Base-by-base conservation (phyloP, 2,329 filamentous ascomycete genomes). In the Ascochyta koolunga region DNA sequence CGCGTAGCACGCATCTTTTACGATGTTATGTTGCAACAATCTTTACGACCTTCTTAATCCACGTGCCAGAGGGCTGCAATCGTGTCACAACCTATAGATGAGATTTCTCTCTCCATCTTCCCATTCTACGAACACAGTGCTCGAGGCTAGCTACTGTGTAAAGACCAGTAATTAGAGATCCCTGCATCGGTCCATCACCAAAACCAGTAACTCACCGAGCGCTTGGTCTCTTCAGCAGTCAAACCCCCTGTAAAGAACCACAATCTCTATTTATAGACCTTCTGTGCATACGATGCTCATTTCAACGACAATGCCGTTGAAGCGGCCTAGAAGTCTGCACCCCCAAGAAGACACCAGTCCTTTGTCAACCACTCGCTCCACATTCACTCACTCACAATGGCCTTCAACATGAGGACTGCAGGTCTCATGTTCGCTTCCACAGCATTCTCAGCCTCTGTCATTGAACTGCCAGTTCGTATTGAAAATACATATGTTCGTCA, bases 381-480 rank as follows among this genome's bases (percentile, higher is more conserved):
- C 18, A 16, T 15, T 15, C 24, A 21, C 38, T 39, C 25, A 4
- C n/a, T 13, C 21, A 48, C 11, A 8, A n/a, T 31, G n/a, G 15
- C 18, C 10, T 19, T 25, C 19, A 39, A 21, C 10, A 44, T 54
- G 44, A 54, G 39, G 40, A 35, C 33, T 10, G 16, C 15, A 22
- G n/a, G 24, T 15, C 11, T 54, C 13, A 18, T 54, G 2, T 33
- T 27, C 16, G 18, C 40, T 19, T 39, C 50, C n/a, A 35, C 44
- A 27, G 44, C 54, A 5, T 54, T 40, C n/a, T 48, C 62, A 13
- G 62, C 56, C 2, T 50, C 58, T 11, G 49, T 61, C 1, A 35
- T 65, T 9, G 56, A 65, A 7, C 3, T 65, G 19, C 62, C 62
- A 2, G 50, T 65, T 8, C 35, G 29, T 27, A 41, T 62, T 9